These are phyloP conservation scores for Dovyalis caffra DNA, from an alignment of 345 rosid genomes.

Conservation along the genomic window DNA sequence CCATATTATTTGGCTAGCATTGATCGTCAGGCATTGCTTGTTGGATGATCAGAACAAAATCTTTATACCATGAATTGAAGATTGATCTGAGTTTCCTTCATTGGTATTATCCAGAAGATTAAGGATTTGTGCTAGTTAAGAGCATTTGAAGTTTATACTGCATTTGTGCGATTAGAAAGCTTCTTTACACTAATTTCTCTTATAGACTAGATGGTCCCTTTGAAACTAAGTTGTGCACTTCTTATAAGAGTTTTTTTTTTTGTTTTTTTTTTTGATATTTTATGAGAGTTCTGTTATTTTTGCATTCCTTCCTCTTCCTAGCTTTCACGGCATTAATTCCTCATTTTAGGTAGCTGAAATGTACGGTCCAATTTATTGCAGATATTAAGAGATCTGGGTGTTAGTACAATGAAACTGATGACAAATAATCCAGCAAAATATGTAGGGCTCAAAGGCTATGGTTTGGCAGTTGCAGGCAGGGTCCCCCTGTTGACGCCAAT, in stretches of 20 bases:
- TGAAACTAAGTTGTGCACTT: neutral
- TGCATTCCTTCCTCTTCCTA: neutral
- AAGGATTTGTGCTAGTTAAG: neutral
- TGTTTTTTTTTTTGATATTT: too few species aligned
- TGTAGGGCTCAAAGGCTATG: slow-evolving; percentile 33
- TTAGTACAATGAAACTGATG: slow-evolving; percentile 29
- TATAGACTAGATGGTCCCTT: neutral
- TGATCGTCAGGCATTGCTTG: neutral
- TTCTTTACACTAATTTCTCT: neutral
- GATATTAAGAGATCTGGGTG: slow-evolving; percentile 29
- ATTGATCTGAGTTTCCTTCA: neutral
- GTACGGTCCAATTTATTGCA: slow-evolving; percentile 5
- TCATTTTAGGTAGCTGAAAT: neutral
- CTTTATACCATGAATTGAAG: neutral
- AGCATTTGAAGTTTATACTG: neutral
- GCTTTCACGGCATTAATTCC: neutral
- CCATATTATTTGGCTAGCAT: neutral
- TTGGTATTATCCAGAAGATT: neutral
- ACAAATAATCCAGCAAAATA: slow-evolving; percentile 32
- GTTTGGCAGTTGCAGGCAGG: slow-evolving; percentile 29
- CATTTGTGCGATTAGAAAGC: neutral
- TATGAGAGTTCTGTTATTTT: too few species aligned
- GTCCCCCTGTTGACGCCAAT: slow-evolving; percentile 25
- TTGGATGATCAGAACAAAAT: neutral
- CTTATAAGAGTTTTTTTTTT: neutral